phyloP scores from a whole-genome alignment of 2,329 filamentous ascomycete species.

The Apiospora koreana region DNA sequence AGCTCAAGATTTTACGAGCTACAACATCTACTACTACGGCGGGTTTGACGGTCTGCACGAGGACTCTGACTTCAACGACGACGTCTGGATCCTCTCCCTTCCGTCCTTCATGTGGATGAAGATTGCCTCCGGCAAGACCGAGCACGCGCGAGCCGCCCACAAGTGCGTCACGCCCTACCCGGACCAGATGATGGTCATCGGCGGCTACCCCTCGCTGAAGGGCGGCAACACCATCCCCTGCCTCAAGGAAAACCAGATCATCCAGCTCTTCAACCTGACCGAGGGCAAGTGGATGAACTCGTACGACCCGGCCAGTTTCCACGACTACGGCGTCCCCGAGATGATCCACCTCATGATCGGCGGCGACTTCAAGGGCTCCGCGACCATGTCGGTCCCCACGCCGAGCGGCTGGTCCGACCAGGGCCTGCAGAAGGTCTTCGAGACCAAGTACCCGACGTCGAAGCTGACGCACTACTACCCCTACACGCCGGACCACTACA shows the following conservation, averaged over 20 bases:
- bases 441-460: constrained; percentile 51
- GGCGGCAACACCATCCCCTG: constrained; percentile 38
- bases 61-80: constrained; percentile 51
- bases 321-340: constrained; percentile 69
- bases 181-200: constrained; percentile 77
- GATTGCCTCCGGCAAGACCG: constrained; percentile 42
- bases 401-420: constrained; percentile 56
- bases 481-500: constrained; percentile 39
- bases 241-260: constrained; percentile 47
- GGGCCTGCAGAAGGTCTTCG: constrained; percentile 55
- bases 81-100: constrained; percentile 79
- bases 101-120: constrained; percentile 80
- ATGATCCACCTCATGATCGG: constrained; percentile 67
- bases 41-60: constrained; percentile 62
- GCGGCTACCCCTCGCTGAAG: constrained; percentile 56
- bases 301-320: constrained; percentile 66
- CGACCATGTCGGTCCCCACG: constrained; percentile 66
- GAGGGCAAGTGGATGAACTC: constrained; percentile 67
- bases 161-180: constrained; percentile 76
- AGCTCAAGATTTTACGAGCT: constrained; percentile 70
- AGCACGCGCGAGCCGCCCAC: constrained; percentile 69
- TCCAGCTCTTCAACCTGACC: constrained; percentile 74
- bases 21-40: constrained; percentile 84
- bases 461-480: constrained; percentile 64
- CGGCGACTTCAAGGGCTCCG: constrained; percentile 64